Evolutionary conservation across 2,329 filamentous ascomycete genomes (phyloP).

Genomic region (Diaporthe batatas): DNA sequence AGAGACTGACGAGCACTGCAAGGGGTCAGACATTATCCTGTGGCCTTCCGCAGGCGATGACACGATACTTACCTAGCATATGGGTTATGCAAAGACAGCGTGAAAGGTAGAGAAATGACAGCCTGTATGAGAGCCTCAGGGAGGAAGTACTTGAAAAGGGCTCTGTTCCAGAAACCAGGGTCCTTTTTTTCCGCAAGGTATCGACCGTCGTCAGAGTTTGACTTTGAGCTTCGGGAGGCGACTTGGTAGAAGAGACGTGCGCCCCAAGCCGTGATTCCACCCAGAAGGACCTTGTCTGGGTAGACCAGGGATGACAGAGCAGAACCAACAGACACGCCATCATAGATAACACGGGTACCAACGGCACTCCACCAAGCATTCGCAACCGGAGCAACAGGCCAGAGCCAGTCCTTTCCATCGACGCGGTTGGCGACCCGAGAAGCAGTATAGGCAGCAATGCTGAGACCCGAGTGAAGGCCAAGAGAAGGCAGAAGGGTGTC

Average conservation of each 20-base stretch:
- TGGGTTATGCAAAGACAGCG: conserved; percentile 64
- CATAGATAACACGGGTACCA: conserved; percentile 61
- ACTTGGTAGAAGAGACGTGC: conserved; percentile 68
- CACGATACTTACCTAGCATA: conserved; percentile 51
- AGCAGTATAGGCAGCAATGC: conserved; percentile 64
- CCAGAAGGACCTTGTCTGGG: conserved; percentile 67
- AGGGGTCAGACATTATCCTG: conserved; percentile 18
- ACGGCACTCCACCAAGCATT: conserved; percentile 74
- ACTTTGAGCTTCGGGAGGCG: conserved; percentile 59
- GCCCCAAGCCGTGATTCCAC: conserved; percentile 70
- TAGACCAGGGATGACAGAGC: conserved; percentile 64
- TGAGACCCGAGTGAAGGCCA: conserved; percentile 64
- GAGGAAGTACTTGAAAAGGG: conserved; percentile 66
- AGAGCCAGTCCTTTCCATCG: conserved; percentile 72
- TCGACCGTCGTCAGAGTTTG: conserved; percentile 68
- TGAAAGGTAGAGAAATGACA: conserved; percentile 69
- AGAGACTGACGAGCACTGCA: conserved; percentile 38
- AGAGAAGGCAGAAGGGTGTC: conserved; percentile 68
- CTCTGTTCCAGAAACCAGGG: conserved; percentile 68
- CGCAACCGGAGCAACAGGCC: conserved; percentile 66
- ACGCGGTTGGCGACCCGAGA: conserved; percentile 66
- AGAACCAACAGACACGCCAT: conserved; percentile 59
- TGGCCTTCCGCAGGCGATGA: conserved; percentile 46
- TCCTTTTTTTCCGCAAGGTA: conserved; percentile 66
- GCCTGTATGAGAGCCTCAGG: conserved; percentile 70